Percentiles rank a stretch among this genome's conserved stretches.
phyloP scores from a whole-genome alignment of 805 yeast genomes.

The Ogataea methylovora region DNA sequence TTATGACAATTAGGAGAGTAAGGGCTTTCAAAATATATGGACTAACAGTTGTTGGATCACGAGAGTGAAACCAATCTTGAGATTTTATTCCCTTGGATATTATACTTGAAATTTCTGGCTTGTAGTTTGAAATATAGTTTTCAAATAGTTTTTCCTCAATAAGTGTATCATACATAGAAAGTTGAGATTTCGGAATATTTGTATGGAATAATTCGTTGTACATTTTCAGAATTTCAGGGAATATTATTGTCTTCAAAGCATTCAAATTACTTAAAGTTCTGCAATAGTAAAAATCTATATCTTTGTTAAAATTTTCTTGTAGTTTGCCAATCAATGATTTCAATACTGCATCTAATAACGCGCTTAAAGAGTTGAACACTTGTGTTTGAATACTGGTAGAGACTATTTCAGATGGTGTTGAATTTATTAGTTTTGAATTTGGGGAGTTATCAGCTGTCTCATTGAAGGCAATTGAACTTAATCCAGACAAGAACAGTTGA shows the following conservation, averaged over 20 bases:
- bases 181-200: no score
- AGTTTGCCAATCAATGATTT: conserved; percentile 34
- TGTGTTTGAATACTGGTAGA: conserved; percentile 23
- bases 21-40: conserved; percentile 16
- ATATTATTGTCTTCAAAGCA: conserved; percentile 33
- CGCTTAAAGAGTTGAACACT: conserved; percentile 27
- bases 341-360: conserved; percentile 35
- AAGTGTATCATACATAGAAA: no score
- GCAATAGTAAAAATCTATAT: conserved; percentile 17
- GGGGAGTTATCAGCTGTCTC: background rate
- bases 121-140: conserved; percentile 43
- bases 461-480: background rate
- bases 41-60: conserved; percentile 8
- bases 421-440: conserved; percentile 8
- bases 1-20: conserved; percentile 17
- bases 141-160: conserved; percentile 49
- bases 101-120: conserved; percentile 31
- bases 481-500: conserved; percentile 2
- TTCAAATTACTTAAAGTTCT: conserved; percentile 46
- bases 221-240: conserved; percentile 40
- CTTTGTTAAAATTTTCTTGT: conserved; percentile 4
- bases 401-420: conserved; percentile 25
- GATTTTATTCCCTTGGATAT: conserved; percentile 32
- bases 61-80: conserved; percentile 31
- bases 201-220: conserved; percentile 47